Base-by-base conservation (phyloP, 495 filamentous ascomycete species). In the Pseudomonodictys pantanalensis region DNA sequence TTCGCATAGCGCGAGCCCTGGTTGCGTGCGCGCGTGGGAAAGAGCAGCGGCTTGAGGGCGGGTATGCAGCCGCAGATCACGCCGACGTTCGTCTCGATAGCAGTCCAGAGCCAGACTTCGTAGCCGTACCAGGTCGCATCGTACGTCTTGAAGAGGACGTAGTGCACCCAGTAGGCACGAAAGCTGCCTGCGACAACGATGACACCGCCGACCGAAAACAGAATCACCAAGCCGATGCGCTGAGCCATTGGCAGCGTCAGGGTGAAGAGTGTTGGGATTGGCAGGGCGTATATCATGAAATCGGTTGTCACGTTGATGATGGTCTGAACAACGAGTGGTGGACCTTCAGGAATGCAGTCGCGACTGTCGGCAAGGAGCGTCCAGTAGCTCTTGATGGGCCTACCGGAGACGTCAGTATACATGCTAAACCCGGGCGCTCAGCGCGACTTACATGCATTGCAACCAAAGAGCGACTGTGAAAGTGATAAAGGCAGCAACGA, bases 31-130 rank as follows among this genome's bases (percentile, higher is more conserved):
- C 52, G 42, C 7, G 45, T 26, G 2, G 61, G 55, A 50, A 68
- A 68, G 20, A 68, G 42, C 1, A 65, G 62, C 2, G 62, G 62
- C 54, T 68, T 68, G 26, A 68, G 45, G 0, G 66, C 52, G 2
- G 66, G 66, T 22, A 61, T 59, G 43, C 55, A 66, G 12, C 55
- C 66, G 32, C 62, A 65, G 44, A 68, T 68, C 45, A 66, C 55
- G 0, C 59, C 66, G 9, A 66, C 46, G 54, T 66, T 64, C 2
- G 63, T 59, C 50, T 68, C 66, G 18, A 68, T 44, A 6, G 63
- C 58, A 3, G 60, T 62, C 66, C 66, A 68, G 4, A 66, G 28
- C 66, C 66, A 68, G 41, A 57, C 50, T 20, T 65, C 39, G 48
- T 56, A 62, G 7, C 55, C 59, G 26, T 62, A 52, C 66, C 66